Evolutionary conservation across 2,329 filamentous ascomycete species (phyloP).

Genomic region (Pseudogymnoascus verrucosus): DNA sequence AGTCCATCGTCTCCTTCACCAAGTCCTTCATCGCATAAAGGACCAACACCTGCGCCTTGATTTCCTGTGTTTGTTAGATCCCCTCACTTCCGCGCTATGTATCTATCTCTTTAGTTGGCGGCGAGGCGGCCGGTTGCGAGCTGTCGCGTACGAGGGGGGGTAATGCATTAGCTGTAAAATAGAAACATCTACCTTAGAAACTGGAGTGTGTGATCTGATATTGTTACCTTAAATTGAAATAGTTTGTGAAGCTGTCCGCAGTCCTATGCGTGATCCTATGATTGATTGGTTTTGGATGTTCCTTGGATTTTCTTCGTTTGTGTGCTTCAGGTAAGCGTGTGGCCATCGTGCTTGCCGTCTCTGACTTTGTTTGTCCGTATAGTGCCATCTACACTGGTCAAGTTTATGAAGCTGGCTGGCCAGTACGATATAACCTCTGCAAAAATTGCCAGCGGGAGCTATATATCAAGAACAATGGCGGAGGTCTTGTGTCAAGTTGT

Average conservation of each 20-base stretch:
- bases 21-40: constrained; percentile 67
- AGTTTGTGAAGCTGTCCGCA: background rate
- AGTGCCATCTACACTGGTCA: background rate
- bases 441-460: background rate
- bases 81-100: constrained; percentile 8
- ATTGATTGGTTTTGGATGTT: background rate
- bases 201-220: constrained; percentile 8
- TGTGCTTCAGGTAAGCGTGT: background rate
- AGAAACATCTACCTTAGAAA: constrained; percentile 10
- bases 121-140: constrained; percentile 6
- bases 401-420: background rate
- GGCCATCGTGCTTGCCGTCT: background rate
- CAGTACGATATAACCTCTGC: background rate
- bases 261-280: background rate
- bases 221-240: constrained; percentile 8
- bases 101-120: constrained; percentile 9
- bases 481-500: background rate
- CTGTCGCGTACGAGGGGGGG: constrained; percentile 7
- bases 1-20: constrained; percentile 72
- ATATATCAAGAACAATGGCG: background rate
- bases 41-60: constrained; percentile 11
- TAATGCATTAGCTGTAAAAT: constrained; percentile 11
- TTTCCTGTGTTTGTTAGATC: constrained; percentile 9
- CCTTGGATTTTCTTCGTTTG: too few relatives aligned
- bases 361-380: background rate